A percentile compares a stretch with the other conserved stretches of the same genome.
phyloP scores from a whole-genome alignment of 805 yeast species.

The Suhomyces xylopsoci region DNA sequence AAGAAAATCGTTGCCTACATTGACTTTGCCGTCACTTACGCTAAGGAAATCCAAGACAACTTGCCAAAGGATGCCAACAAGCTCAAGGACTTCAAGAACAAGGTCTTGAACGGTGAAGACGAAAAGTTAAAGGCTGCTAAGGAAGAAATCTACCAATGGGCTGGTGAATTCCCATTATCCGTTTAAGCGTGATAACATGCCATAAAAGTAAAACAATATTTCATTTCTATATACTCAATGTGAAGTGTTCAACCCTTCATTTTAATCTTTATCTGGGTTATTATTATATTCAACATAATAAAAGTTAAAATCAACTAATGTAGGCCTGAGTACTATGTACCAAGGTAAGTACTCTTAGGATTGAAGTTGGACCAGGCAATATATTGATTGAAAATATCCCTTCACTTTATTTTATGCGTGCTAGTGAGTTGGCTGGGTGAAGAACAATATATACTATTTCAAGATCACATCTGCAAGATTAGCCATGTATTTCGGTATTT shows the following conservation, averaged over 20 bases:
- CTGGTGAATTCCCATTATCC: slow-evolving; percentile 73
- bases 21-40: slow-evolving; percentile 73
- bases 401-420: no score
- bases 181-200: slow-evolving; percentile 18
- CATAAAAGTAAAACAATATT: not conserved
- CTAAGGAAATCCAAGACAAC: slow-evolving; percentile 68
- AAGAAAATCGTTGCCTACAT: slow-evolving; percentile 76
- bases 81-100: slow-evolving; percentile 92
- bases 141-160: slow-evolving; percentile 85
- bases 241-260: slow-evolving; percentile 7
- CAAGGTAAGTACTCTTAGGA: no score
- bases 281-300: slow-evolving; percentile 6
- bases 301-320: not conserved
- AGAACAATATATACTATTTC: no score
- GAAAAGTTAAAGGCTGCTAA: slow-evolving; percentile 62
- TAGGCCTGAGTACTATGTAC: no score
- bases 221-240: slow-evolving; percentile 6
- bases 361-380: no score
- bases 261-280: slow-evolving; percentile 2
- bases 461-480: no score
- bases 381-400: no score
- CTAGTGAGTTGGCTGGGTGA: no score
- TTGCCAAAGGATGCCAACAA: slow-evolving; percentile 92
- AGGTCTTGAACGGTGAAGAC: slow-evolving; percentile 67
- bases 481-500: no score